Conservation (phyloP, 441 rosid species). For the Manihot esculenta region DNA sequence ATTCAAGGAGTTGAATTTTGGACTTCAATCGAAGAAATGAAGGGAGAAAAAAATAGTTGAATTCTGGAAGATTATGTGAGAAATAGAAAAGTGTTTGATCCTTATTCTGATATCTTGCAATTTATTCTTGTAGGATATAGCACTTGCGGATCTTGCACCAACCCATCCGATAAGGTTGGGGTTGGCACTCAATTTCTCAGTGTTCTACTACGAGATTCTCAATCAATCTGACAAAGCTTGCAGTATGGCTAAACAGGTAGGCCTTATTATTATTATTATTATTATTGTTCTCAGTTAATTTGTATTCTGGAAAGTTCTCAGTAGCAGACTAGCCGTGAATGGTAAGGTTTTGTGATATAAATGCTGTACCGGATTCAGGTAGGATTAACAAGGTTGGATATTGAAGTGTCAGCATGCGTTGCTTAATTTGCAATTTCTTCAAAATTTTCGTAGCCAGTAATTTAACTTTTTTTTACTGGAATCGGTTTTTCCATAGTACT, state of each 20-base stretch:
- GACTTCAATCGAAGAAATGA: neutral
- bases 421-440: neutral
- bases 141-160: conserved; percentile 73
- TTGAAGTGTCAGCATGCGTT: neutral
- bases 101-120: neutral
- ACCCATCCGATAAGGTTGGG: conserved; percentile 90
- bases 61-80: neutral
- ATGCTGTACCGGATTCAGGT: neutral
- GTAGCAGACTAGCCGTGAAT: neutral
- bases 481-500: neutral
- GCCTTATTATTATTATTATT: neutral
- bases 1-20: neutral
- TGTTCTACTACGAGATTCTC: conserved; percentile 86
- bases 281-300: neutral
- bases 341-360: neutral
- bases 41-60: neutral
- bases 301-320: neutral
- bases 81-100: neutral
- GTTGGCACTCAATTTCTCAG: conserved; percentile 78
- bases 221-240: conserved; percentile 85
- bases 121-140: conserved; percentile 49
- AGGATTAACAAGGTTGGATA: neutral
- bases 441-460: neutral
- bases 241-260: conserved; percentile 88
- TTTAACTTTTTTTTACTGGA: neutral